Percentiles rank a stretch among this genome's conserved stretches.
Conservation (phyloP, 2,329 filamentous ascomycete species). For the Cercospora sojina region DNA sequence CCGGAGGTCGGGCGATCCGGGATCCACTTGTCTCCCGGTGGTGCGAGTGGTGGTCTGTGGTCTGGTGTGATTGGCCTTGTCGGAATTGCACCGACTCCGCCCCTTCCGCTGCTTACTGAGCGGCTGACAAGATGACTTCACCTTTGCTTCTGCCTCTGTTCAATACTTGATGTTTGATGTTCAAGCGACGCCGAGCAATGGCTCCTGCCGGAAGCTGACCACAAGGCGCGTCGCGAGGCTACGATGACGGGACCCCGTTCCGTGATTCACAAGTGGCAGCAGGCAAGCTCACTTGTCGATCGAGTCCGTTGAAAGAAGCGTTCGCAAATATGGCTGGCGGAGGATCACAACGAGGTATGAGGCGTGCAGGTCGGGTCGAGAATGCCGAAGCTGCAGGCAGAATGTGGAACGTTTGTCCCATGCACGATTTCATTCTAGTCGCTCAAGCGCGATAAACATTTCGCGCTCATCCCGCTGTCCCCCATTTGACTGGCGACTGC, state of each 20-base stretch:
- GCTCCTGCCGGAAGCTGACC: background rate
- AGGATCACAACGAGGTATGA: background rate
- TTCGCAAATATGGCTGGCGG: background rate
- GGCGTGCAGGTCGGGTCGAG: background rate
- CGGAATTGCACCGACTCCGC: background rate
- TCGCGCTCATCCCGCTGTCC: background rate
- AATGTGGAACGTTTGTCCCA: background rate
- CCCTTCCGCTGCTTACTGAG: constrained; percentile 2
- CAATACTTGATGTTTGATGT: background rate
- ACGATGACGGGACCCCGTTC: background rate
- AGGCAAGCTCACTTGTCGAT: background rate
- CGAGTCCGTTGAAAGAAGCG: background rate
- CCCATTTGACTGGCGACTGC: background rate
- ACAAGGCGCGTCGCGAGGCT: background rate
- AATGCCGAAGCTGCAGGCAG: background rate
- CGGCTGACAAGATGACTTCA: background rate
- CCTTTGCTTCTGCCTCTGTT: background rate
- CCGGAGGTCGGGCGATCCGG: background rate
- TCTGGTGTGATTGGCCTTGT: background rate
- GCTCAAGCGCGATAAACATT: background rate
- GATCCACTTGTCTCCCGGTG: constrained; percentile 5
- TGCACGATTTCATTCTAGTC: background rate
- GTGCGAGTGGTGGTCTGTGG: constrained; percentile 1
- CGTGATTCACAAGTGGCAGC: background rate
- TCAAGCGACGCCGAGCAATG: background rate